Evolutionary conservation across 83 land plant genomes (phyloP).

Genomic region (Larix sibirica): DNA sequence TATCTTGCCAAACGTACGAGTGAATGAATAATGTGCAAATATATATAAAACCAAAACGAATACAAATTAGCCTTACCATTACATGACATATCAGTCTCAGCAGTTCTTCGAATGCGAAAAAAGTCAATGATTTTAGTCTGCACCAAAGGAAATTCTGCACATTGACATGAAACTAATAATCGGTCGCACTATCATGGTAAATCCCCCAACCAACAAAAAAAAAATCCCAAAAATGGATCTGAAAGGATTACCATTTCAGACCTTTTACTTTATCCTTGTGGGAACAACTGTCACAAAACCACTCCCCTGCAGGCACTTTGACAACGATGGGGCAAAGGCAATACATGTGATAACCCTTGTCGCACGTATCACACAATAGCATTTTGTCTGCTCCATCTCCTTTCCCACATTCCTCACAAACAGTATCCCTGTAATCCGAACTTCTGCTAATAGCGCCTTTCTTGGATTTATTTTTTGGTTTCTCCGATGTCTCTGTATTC

Average conservation of each 20-base stretch:
- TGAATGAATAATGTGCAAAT: neutral
- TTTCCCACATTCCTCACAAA: conserved; percentile 74
- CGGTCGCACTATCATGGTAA: neutral
- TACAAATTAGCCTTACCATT: neutral
- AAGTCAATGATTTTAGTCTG: conserved; percentile 94
- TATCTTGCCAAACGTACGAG: no score
- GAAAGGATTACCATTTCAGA: conserved; percentile 19
- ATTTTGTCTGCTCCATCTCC: conserved; percentile 63
- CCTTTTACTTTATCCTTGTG: conserved; percentile 28
- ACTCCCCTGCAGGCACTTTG: conserved; percentile 75
- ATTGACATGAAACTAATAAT: neutral
- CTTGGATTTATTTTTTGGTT: neutral
- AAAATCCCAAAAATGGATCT: neutral
- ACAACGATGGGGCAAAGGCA: conserved; percentile 84
- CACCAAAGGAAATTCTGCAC: conserved; percentile 70
- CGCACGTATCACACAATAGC: conserved; percentile 89
- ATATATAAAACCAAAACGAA: neutral
- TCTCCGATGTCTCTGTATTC: neutral
- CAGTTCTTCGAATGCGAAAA: conserved; percentile 71
- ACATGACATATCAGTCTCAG: neutral
- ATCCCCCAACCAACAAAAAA: neutral
- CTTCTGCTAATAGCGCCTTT: neutral
- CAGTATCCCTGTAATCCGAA: conserved; percentile 22
- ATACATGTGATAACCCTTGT: conserved; percentile 75
- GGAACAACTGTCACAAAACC: conserved; percentile 86